Percentiles rank a stretch among this genome's conserved stretches.
phyloP scores from a whole-genome alignment of 2,329 filamentous ascomycete genomes.

The Fusarium armeniacum region DNA sequence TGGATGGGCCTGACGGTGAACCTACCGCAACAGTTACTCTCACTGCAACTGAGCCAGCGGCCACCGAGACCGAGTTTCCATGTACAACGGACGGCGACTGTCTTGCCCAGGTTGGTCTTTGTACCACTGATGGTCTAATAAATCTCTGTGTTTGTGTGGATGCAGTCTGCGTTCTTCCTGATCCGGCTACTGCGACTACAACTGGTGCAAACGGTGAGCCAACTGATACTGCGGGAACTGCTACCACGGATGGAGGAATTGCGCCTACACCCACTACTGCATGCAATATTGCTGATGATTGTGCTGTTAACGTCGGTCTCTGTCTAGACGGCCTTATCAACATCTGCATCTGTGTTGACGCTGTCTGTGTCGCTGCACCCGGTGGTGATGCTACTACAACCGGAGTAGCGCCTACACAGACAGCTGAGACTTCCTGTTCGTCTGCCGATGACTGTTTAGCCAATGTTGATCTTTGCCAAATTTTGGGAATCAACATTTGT shows the following conservation, averaged over 20 bases:
- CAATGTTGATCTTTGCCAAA: neutral
- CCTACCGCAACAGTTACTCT: neutral
- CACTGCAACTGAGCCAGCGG: neutral
- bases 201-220: neutral
- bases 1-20: neutral
- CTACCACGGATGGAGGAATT: neutral
- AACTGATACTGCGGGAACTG: neutral
- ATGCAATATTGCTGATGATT: neutral
- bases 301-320: neutral
- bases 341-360: neutral
- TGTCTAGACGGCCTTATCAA: neutral
- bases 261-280: neutral
- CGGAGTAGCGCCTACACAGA: neutral
- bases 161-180: slow-evolving; percentile 8
- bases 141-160: slow-evolving; percentile 18
- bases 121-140: neutral
- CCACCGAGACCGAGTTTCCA: neutral
- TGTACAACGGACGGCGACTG: slow-evolving; percentile 4
- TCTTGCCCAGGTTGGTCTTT: slow-evolving; percentile 5
- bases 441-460: neutral
- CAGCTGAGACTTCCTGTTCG: neutral
- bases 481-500: neutral
- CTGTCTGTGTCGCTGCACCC: neutral
- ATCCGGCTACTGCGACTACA: neutral
- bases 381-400: neutral